Evolutionary conservation across 306 rosid species (phyloP).

Genomic region (Trichosanthes cucumerina): DNA sequence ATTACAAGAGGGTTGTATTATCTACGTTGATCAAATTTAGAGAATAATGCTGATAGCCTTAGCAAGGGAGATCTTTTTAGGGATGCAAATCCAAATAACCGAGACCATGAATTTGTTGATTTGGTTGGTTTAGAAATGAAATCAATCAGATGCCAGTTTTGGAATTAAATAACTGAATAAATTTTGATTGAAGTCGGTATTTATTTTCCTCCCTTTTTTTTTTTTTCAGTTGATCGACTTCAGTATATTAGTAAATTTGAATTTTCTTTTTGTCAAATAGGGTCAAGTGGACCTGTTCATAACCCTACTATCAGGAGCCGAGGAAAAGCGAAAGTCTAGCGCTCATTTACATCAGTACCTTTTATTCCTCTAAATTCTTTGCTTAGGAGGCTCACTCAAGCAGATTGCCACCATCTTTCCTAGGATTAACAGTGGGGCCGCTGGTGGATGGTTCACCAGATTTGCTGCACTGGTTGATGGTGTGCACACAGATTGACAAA

Average conservation of each 20-base stretch:
- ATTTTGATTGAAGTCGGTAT: neutral
- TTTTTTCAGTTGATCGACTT: neutral
- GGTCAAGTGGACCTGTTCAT: neutral
- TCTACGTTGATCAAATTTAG: neutral
- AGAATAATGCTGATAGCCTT: neutral
- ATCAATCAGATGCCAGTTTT: neutral
- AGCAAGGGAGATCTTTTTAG: neutral
- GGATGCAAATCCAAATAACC: neutral
- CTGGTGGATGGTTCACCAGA: neutral
- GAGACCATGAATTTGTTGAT: neutral
- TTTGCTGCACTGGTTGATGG: no score
- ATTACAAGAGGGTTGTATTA: neutral
- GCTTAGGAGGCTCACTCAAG: neutral
- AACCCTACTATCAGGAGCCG: neutral
- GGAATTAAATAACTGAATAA: neutral
- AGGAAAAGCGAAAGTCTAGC: neutral
- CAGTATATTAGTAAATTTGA: neutral
- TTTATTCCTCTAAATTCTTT: neutral
- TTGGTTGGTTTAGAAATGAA: neutral
- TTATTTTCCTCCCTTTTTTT: neutral
- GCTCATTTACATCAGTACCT: neutral
- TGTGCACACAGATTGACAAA: neutral
- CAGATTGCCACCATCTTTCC: neutral
- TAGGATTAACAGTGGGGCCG: neutral
- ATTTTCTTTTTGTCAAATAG: neutral